These are phyloP conservation scores for Lobosporangium transversale DNA, from an alignment of 192 early-diverging fungal genomes.

Conservation along the genomic window DNA sequence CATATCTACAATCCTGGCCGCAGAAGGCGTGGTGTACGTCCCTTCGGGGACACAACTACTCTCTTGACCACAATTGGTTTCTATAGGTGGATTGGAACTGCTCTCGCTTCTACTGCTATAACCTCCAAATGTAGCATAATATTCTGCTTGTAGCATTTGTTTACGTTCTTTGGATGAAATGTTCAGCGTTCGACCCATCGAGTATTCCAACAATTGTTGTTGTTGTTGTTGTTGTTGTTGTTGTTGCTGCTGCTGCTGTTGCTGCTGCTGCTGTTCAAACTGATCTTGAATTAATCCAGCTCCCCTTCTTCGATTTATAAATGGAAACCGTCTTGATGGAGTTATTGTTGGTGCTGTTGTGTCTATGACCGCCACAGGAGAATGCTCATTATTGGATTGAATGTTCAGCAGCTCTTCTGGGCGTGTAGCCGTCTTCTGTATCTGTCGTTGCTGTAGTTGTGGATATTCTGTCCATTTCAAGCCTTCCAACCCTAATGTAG, in stretches of 20 bases:
- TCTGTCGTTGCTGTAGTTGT: conserved; percentile 3
- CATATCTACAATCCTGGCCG: conserved; percentile 21
- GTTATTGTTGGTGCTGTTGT: not conserved
- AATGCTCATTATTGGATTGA: not conserved
- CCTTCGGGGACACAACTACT: not conserved
- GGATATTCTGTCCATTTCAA: conserved; percentile 13
- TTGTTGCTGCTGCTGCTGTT: not conserved
- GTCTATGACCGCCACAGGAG: not conserved
- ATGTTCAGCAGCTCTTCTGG: not conserved
- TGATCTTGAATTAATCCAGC: not conserved
- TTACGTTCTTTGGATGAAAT: conserved; percentile 29
- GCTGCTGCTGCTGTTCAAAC: not conserved
- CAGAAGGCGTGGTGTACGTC: not conserved
- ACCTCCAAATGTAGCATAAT: conserved; percentile 26
- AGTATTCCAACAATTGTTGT: not conserved
- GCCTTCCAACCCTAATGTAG: conserved; percentile 21
- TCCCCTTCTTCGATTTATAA: too few relatives aligned
- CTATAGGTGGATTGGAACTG: not conserved
- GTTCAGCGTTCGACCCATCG: conserved; percentile 9
- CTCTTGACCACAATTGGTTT: not conserved
- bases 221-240: conserved; percentile 15
- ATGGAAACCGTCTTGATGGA: not conserved
- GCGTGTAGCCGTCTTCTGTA: not conserved
- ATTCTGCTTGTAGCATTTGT: conserved; percentile 42
- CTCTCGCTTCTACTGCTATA: not conserved